phyloP scores from a whole-genome alignment of 2,329 filamentous ascomycete species.

The Calcarisporium arbuscula region DNA sequence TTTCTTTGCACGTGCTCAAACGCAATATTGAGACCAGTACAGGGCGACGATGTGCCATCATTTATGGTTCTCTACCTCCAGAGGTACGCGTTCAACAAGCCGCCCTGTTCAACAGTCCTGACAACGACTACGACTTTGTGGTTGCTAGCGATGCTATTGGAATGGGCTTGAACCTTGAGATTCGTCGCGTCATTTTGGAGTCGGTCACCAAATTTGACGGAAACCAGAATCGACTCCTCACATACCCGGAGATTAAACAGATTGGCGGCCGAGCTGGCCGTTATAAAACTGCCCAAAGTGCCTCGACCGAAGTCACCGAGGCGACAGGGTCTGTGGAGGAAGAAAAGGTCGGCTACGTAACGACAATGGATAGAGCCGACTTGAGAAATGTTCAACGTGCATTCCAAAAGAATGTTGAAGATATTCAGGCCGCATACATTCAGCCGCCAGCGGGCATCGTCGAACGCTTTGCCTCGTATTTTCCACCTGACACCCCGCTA shows the following conservation, averaged over 20 bases:
- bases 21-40: conserved; percentile 68
- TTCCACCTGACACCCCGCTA: conserved; percentile 74
- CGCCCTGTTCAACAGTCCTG: conserved; percentile 84
- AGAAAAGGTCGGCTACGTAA: conserved; percentile 65
- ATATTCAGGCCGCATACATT: conserved; percentile 66
- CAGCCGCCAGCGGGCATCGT: conserved; percentile 65
- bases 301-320: conserved; percentile 8
- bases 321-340: conserved; percentile 10
- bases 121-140: conserved; percentile 92
- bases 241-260: conserved; percentile 80
- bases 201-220: conserved; percentile 68
- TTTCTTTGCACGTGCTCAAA: conserved; percentile 77
- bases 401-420: conserved; percentile 57
- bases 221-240: conserved; percentile 47
- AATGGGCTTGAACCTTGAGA: conserved; percentile 91
- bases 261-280: conserved; percentile 90
- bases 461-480: conserved; percentile 73
- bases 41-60: conserved; percentile 76
- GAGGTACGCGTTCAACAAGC: conserved; percentile 92
- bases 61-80: conserved; percentile 86
- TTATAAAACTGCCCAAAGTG: conserved; percentile 58
- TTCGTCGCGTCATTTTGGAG: conserved; percentile 87
- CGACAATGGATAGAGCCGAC: conserved; percentile 68
- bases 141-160: conserved; percentile 95
- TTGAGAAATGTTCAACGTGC: conserved; percentile 54